Base-by-base conservation (phyloP, 108 stramenopile species). In the Aurantiochytrium sp. region DNA sequence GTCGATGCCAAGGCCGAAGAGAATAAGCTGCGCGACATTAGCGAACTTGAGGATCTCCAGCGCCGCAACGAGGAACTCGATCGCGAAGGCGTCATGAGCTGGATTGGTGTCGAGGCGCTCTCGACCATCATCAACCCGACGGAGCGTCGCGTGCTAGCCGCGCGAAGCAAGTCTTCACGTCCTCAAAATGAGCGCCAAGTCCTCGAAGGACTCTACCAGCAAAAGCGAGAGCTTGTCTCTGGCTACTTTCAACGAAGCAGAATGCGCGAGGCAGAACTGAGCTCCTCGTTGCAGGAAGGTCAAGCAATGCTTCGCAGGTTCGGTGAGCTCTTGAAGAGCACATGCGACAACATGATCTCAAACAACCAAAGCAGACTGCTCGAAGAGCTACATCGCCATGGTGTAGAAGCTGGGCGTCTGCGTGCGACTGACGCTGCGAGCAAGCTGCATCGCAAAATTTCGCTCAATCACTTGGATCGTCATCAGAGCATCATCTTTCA, bases 291-390 rank as follows among this genome's bases (percentile, higher is more conserved):
- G 25, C 45, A 18, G 1, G 76, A 83, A 23, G 76, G 76, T 16
- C 76, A 53, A 6, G 51, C 76, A 6, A 83, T 83, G 76, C 51
- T 83, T 6, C 19, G 49, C 28, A 43, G 51, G 6, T 83, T 83
- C 28, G 76, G 76, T 6, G 76, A 83, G 45, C 76, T 83, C 51
- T 53, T 83, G 51, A 6, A 83, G 23, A 83, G 51, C 51, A 28
- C 76, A 25, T 83, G 76, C 76, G 49, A 83, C 76, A 83, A 83
- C 76, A 83, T 83, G 76, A 83, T 83, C n/a, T 47, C 45, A 0
- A 83, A 83, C 76, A 83, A 83, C 51, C 45, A 83, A 35, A 53
- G 76, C 45, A 83, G 49, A 35, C 51, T 83, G 6, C 76, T 83
- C 16, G 76, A 83, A 23, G 76, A 83, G 76, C 76, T 83, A 25